Evolutionary conservation across 306 rosid species (phyloP).

Genomic region (Astragalus membranaceus): DNA sequence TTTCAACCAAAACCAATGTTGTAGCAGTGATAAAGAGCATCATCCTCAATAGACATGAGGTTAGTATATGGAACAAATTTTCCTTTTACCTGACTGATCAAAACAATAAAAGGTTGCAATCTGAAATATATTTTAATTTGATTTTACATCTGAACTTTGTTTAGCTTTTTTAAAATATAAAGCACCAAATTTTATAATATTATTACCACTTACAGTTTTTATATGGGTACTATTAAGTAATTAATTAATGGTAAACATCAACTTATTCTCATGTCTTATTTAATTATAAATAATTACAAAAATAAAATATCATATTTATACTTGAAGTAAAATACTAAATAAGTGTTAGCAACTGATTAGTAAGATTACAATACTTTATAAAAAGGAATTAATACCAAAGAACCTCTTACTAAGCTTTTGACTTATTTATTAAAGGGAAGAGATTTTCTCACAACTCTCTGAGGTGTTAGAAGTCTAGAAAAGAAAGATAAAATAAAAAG

Average conservation of each 20-base stretch:
- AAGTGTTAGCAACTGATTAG: not conserved
- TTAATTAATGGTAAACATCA: not conserved
- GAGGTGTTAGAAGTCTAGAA: too few relatives aligned
- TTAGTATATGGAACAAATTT: slow-evolving; percentile 11
- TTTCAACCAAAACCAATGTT: slow-evolving; percentile 53
- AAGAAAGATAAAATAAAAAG: too few relatives aligned
- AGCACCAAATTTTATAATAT: too few relatives aligned
- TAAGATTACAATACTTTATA: not conserved
- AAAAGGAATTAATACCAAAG: not conserved
- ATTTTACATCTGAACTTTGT: too few relatives aligned
- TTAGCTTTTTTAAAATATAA: too few relatives aligned
- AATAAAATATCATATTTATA: not conserved
- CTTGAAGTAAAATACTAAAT: not conserved
- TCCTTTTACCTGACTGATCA: too few relatives aligned
- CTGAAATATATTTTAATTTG: not conserved
- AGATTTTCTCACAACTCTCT: too few relatives aligned
- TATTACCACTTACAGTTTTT: too few relatives aligned
- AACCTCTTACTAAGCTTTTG: not conserved
- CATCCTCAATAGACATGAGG: slow-evolving; percentile 37
- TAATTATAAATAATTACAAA: not conserved
- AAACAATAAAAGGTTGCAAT: not conserved
- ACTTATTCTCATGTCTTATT: not conserved
- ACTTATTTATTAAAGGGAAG: not conserved
- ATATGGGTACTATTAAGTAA: not conserved
- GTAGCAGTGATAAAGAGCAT: slow-evolving; percentile 36